These are phyloP conservation scores for Geotrichum australiense DNA, from an alignment of 1,139 yeast genomes.

Conservation along the genomic window DNA sequence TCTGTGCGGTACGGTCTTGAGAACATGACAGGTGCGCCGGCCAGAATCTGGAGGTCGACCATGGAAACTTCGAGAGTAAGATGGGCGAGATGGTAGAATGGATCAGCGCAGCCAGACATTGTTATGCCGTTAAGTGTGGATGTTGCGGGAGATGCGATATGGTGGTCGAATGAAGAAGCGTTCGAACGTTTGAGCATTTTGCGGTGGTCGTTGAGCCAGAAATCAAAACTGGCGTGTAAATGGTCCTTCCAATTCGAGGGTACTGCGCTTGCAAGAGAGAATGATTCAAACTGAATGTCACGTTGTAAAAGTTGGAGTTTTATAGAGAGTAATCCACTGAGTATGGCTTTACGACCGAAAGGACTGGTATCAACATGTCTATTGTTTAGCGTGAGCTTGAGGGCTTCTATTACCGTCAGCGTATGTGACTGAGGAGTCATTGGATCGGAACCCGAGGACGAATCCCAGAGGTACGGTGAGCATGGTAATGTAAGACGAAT, in stretches of 20 bases:
- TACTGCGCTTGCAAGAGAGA: constrained; percentile 33
- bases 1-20: constrained; percentile 32
- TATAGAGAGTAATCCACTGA: constrained; percentile 65
- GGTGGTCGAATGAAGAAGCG: constrained; percentile 22
- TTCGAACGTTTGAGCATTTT: constrained; percentile 14
- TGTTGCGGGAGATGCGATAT: neutral
- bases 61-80: constrained; percentile 65
- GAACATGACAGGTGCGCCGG: constrained; percentile 76
- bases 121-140: constrained; percentile 18
- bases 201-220: constrained; percentile 12
- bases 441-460: constrained; percentile 25
- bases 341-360: constrained; percentile 57
- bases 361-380: constrained; percentile 43
- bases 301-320: constrained; percentile 71
- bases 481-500: constrained; percentile 73
- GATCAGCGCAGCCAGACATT: constrained; percentile 27
- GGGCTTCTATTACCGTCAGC: constrained; percentile 46
- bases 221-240: constrained; percentile 10
- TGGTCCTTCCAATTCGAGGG: constrained; percentile 10
- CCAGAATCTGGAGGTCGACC: constrained; percentile 68
- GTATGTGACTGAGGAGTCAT: constrained; percentile 26
- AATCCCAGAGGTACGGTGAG: constrained; percentile 72
- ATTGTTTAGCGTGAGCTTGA: constrained; percentile 50
- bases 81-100: constrained; percentile 57
- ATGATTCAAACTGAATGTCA: constrained; percentile 49